These are phyloP conservation scores for Sphaerulina musiva DNA, from an alignment of 2,329 filamentous ascomycete species.

Conservation along the genomic window DNA sequence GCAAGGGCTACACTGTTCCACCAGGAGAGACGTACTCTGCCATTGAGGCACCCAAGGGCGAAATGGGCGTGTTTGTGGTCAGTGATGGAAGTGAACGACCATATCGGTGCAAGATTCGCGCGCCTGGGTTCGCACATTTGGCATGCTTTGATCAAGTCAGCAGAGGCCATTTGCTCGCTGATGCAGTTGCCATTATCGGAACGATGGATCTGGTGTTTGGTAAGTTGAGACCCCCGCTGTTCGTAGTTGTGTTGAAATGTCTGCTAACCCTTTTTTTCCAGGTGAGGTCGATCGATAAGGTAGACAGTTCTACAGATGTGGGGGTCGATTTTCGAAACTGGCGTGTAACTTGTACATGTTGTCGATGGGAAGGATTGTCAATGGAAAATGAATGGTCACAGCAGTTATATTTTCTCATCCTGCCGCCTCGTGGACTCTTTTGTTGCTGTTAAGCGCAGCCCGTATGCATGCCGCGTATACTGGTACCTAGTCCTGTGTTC, in stretches of 20 bases:
- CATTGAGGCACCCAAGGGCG: slow-evolving; percentile 99
- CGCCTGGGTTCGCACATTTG: slow-evolving; percentile 93
- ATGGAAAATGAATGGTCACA: too few relatives aligned
- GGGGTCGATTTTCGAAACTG: too few relatives aligned
- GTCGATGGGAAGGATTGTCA: too few relatives aligned
- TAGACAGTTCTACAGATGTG: background rate
- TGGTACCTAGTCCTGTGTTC: too few relatives aligned
- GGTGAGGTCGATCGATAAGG: background rate
- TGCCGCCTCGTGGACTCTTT: too few relatives aligned
- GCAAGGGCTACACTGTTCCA: slow-evolving; percentile 94
- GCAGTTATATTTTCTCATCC: too few relatives aligned
- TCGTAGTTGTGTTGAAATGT: background rate
- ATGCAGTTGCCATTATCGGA: slow-evolving; percentile 90
- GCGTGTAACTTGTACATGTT: too few relatives aligned
- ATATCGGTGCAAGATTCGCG: slow-evolving; percentile 95
- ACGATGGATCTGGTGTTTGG: slow-evolving; percentile 68
- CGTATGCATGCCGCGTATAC: too few relatives aligned
- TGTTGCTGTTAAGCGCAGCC: too few relatives aligned
- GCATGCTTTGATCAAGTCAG: slow-evolving; percentile 89
- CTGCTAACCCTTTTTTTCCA: background rate
- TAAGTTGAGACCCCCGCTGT: background rate
- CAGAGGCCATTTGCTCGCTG: slow-evolving; percentile 86
- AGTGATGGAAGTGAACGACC: slow-evolving; percentile 94
- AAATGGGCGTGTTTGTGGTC: slow-evolving; percentile 97
- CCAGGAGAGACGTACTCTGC: slow-evolving; percentile 96